Base-by-base conservation (phyloP, 257 asterid genomes). In the Echium plantagineum region DNA sequence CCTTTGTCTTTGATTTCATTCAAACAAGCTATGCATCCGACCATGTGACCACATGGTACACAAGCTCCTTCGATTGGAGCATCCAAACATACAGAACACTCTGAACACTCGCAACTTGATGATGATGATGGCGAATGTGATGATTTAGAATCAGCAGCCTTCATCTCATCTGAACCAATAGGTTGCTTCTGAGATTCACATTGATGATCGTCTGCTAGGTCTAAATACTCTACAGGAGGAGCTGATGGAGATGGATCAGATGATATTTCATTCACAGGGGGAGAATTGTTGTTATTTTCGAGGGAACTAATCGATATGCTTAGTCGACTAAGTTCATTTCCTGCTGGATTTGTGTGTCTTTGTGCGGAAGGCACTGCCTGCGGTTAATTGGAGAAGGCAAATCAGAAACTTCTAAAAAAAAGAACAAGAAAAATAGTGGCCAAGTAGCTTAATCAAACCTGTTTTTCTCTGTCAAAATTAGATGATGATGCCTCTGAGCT, bases 21-120 rank as follows among this genome's bases (percentile, higher is more conserved):
- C 83, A 84, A 65, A 70, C 86, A 84, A 2, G 77, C 31, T 83
- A 84, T 81, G 80, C 93, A 84, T 47, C 93, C 93, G 3, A 78
- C 88, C 93, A 81, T 73, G 76, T 84, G 93, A 0, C 93, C 88
- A 49, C 88, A 84, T 6, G 93, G 93, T 51, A 84, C 52, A 55
- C 88, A 84, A 66, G 88, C 93, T 51, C 84, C 93, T 76, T 81
- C 88, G 0, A 81, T 69, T 35, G 46, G 46, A 35, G 82, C 84
- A 21, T 84, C 88, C 24, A 79, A 73, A 63, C 93, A 84, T 63
- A 84, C 75, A 3, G 82, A 71, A 66, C 93, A 32, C 9, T n/a
- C n/a, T n/a, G 7, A 32, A 32, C 42, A 84, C 24, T 67, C 46
- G 46, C 46, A 35, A 35, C 13, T 7, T 35, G 46, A 35, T 31